A percentile compares a stretch with the other conserved stretches of the same genome.
These are phyloP conservation scores for Podila epigama DNA, from an alignment of 192 early-diverging fungal genomes.

Conservation along the genomic window DNA sequence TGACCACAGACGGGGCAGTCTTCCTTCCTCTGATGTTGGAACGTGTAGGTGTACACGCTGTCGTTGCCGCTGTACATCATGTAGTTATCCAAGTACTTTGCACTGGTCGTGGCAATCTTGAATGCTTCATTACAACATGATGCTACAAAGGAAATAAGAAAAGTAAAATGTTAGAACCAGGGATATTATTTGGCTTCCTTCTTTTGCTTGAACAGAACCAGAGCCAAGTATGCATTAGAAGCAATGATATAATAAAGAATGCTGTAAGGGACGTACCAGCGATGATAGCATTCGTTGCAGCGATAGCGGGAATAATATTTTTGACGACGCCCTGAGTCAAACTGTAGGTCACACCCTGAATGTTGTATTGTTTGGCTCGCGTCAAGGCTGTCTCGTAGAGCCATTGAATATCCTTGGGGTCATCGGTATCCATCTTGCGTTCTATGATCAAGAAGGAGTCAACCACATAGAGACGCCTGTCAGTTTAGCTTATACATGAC, in stretches of 20 bases:
- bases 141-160: conserved; percentile 53
- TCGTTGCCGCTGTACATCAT: conserved; percentile 96
- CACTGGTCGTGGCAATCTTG: conserved; percentile 86
- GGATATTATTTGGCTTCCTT: no score
- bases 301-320: conserved; percentile 98
- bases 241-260: neutral
- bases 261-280: conserved; percentile 50
- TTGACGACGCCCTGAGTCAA: conserved; percentile 97
- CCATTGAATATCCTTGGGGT: conserved; percentile 82
- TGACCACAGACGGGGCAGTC: conserved; percentile 94
- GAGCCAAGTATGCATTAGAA: neutral
- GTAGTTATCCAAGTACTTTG: conserved; percentile 88
- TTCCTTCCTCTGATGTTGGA: conserved; percentile 80
- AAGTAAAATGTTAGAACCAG: neutral
- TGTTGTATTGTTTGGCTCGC: conserved; percentile 84
- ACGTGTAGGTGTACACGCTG: conserved; percentile 91
- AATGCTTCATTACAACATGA: conserved; percentile 94
- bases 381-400: conserved; percentile 68
- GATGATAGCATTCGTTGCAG: conserved; percentile 85
- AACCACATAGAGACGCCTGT: no score
- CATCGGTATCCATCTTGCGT: conserved; percentile 77
- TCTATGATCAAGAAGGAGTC: no score
- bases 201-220: neutral
- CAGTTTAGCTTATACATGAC: no score
- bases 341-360: conserved; percentile 87